Evolutionary conservation across 176 grass and related monocot species (phyloP), one percentile per base, ranked within the genome.

Genomic region (Cenchrus americanus): DNA sequence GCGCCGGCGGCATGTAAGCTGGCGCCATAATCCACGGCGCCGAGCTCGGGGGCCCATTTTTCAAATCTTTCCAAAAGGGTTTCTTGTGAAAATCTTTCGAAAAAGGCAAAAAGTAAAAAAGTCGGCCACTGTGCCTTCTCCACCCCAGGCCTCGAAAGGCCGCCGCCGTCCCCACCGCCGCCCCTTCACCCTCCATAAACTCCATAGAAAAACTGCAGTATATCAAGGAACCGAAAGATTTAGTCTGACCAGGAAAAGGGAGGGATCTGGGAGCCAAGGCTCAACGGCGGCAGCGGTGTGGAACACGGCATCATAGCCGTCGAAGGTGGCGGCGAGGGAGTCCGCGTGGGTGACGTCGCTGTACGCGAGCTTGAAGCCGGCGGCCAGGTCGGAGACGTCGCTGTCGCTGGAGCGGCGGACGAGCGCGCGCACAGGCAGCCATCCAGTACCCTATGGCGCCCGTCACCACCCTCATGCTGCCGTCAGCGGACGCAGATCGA

Each of bases 231-330:
- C 12, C 27, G 23, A 73, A 53, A 26, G 8, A 11, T 12, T 18
- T 32, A 19, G 24, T 17, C 71, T 54, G 37, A 76, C 51, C 9
- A 82, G 24, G 80, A 95, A 98, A 71, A 82, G 47, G 64, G 93
- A 98, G 68, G 96, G 91, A 58, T 98, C 89, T 0, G 93, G 96
- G 26, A 98, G 85, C 96, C 96, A 98, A 0, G 93, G 83, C 72
- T 98, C 93, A 21, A 98, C 96, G 41, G 74, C 71, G 9, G 96
- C 96, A 15, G 96, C 93, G 72, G 54, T 53, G 81, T 98, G 96
- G 89, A 95, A 95, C 44, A 98, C 82, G 64, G 60, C 87, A 14
- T 92, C 91, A 67, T 91, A 89, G 17, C 87, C 87, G 0, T 87
- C 64, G 80, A 92, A 89, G 40, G 96, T 93, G 2, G 50, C 87